Evolutionary conservation across 2,329 filamentous ascomycete genomes (phyloP).

Genomic region (Lomentospora prolificans): DNA sequence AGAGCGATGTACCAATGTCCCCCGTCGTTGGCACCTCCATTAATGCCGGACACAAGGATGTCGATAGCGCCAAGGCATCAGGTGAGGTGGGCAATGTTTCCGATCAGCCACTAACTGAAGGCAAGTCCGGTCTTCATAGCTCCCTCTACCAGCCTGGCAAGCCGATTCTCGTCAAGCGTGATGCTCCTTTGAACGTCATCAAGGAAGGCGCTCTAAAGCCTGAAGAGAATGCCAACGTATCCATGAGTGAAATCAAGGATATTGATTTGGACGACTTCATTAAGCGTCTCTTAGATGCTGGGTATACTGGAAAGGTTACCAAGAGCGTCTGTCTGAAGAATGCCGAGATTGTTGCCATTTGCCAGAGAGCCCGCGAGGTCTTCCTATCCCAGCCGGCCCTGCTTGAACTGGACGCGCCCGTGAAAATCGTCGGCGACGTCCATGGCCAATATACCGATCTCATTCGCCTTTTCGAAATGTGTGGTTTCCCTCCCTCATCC

Average conservation of each 20-base stretch:
- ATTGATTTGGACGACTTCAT: constrained; percentile 97
- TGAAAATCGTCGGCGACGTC: constrained; percentile 96
- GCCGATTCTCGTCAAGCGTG: constrained; percentile 79
- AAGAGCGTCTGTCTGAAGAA: constrained; percentile 97
- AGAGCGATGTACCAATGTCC: constrained; percentile 54
- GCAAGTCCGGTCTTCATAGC: constrained; percentile 42
- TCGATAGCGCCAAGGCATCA: constrained; percentile 69
- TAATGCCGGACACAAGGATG: constrained; percentile 64
- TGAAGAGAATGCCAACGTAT: constrained; percentile 49
- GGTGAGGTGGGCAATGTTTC: constrained; percentile 94
- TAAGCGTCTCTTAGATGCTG: constrained; percentile 83
- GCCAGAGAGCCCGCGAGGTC: constrained; percentile 76
- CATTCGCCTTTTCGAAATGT: constrained; percentile 97
- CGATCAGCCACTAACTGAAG: constrained; percentile 71
- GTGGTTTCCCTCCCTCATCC: constrained; percentile 81
- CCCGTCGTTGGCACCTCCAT: constrained; percentile 71
- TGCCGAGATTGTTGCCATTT: constrained; percentile 91
- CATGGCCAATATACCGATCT: constrained; percentile 95
- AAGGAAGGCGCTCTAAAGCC: constrained; percentile 19
- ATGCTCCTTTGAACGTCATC: constrained; percentile 60
- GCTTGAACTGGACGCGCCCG: constrained; percentile 82
- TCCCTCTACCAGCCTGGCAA: constrained; percentile 65
- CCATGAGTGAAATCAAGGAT: constrained; percentile 83
- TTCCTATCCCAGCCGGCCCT: constrained; percentile 88
- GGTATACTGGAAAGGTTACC: constrained; percentile 92